Percentiles rank a stretch among this genome's conserved stretches.
Conservation (phyloP, 202 grass and related monocot genomes). For the Eragrostis tef region DNA sequence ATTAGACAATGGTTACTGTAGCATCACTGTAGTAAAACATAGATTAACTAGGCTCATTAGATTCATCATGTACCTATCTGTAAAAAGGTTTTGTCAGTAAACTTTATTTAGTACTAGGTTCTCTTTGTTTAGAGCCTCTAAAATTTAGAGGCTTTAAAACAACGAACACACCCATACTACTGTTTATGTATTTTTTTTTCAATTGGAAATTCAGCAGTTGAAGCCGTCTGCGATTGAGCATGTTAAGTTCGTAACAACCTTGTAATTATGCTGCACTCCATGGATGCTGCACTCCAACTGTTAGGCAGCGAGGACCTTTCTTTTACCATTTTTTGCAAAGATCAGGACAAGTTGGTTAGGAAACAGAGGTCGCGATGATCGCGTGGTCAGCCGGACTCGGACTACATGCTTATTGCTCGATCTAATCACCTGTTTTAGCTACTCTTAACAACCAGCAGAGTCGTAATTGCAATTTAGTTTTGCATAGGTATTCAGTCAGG, state of each 20-base stretch:
- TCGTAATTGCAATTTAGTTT: not conserved
- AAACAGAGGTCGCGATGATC: slow-evolving; percentile 9
- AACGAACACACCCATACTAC: too few relatives aligned
- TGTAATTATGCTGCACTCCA: not conserved
- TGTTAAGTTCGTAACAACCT: not conserved
- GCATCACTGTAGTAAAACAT: too few relatives aligned
- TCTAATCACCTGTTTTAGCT: not conserved
- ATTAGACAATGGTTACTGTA: too few relatives aligned
- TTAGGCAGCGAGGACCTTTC: not conserved
- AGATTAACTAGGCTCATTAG: too few relatives aligned
- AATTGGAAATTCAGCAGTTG: not conserved
- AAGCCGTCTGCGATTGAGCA: not conserved
- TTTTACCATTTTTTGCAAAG: not conserved
- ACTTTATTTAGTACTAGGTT: too few relatives aligned
- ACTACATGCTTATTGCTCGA: not conserved
- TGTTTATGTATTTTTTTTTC: too few relatives aligned
- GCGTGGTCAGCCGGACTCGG: slow-evolving; percentile 27
- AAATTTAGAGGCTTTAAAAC: too few relatives aligned
- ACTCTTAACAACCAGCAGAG: slow-evolving; percentile 6
- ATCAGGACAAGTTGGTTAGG: slow-evolving; percentile 28
- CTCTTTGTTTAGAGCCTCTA: too few relatives aligned
- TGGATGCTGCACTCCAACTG: not conserved
- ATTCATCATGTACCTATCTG: too few relatives aligned
- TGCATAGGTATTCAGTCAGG: not conserved
- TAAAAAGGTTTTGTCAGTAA: too few relatives aligned